Conservation (phyloP, 176 grass and related monocot species). For the Poa annua region DNA sequence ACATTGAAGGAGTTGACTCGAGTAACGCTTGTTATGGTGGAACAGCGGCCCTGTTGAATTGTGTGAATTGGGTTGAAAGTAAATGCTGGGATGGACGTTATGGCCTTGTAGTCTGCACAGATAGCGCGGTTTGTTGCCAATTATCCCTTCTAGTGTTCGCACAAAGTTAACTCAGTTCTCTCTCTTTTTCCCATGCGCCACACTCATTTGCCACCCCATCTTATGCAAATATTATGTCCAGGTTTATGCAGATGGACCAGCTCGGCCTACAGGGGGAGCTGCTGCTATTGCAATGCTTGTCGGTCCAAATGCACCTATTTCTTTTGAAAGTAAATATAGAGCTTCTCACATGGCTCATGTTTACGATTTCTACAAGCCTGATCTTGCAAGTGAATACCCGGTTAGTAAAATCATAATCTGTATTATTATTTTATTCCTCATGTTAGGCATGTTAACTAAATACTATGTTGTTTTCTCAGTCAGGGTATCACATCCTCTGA, state of each 20-base stretch:
- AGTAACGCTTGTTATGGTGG: constrained; percentile 96
- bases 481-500: constrained; percentile 18
- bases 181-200: constrained; percentile 8
- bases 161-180: constrained; percentile 16
- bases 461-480: not conserved
- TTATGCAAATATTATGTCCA: constrained; percentile 46
- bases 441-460: not conserved
- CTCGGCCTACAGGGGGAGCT: constrained; percentile 88
- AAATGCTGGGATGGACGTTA: constrained; percentile 92
- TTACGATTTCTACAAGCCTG: constrained; percentile 98
- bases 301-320: constrained; percentile 92
- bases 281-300: constrained; percentile 97
- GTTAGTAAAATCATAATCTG: constrained; percentile 50
- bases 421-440: constrained; percentile 27
- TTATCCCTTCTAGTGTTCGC: constrained; percentile 4
- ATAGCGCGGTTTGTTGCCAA: constrained; percentile 74
- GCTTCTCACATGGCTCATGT: constrained; percentile 92
- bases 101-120: constrained; percentile 95
- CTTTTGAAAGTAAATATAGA: constrained; percentile 93
- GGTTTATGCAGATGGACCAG: constrained; percentile 96
- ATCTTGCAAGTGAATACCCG: constrained; percentile 98
- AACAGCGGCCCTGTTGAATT: constrained; percentile 92
- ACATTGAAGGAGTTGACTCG: constrained; percentile 96
- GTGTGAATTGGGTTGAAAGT: constrained; percentile 98
- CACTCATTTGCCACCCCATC: not conserved